Conservation (phyloP, 768 basidiomycete species). For the Cytidiella melzeri region DNA sequence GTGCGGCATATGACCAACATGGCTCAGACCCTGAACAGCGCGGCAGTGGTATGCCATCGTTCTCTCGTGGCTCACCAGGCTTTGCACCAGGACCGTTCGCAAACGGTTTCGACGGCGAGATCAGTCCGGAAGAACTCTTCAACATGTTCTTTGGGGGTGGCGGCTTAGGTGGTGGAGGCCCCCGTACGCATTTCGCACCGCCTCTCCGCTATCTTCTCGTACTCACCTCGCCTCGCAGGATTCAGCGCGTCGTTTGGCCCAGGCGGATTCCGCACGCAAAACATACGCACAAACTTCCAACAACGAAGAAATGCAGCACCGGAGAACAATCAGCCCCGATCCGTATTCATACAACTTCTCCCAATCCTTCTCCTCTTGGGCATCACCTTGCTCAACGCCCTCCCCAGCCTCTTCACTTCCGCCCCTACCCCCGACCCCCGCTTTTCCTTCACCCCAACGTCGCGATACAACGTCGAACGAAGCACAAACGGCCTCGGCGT, state of each 20-base stretch:
- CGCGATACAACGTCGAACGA: conserved; percentile 64
- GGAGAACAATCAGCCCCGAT: conserved; percentile 46
- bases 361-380: conserved; percentile 80
- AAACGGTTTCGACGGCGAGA: conserved; percentile 65
- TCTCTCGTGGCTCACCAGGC: conserved; percentile 37
- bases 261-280: conserved; percentile 73
- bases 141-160: conserved; percentile 95
- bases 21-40: conserved; percentile 89
- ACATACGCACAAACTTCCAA: conserved; percentile 39
- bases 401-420: conserved; percentile 71
- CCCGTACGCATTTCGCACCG: no score
- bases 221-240: conserved; percentile 31
- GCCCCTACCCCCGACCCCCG: conserved; percentile 69
- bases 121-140: conserved; percentile 94
- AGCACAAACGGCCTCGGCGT: conserved; percentile 66
- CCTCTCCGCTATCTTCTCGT: conserved; percentile 1
- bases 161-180: conserved; percentile 51
- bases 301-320: conserved; percentile 29
- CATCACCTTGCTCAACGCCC: conserved; percentile 76
- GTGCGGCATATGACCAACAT: conserved; percentile 77
- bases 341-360: conserved; percentile 67
- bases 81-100: conserved; percentile 46
- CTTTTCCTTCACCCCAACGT: conserved; percentile 60
- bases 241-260: conserved; percentile 78
- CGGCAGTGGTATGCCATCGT: conserved; percentile 64